phyloP scores from a whole-genome alignment of 2,329 filamentous ascomycete species.

The Fusarium agapanthi region DNA sequence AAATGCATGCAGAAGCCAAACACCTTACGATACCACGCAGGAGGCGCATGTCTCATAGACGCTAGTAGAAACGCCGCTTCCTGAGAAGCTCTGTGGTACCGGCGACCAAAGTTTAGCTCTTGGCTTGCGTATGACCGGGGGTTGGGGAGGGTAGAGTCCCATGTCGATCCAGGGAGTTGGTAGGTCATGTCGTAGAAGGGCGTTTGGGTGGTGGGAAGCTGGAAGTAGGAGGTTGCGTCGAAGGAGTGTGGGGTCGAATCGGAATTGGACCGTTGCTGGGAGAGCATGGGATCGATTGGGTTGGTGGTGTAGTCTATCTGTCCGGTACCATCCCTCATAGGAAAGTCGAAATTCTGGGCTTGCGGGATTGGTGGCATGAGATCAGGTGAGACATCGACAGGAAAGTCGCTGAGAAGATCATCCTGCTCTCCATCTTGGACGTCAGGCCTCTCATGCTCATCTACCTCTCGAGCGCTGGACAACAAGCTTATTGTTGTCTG shows the following conservation, averaged over 20 bases:
- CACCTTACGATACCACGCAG: not conserved
- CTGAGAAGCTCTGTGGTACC: not conserved
- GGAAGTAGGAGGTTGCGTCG: not conserved
- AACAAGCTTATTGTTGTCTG: not conserved
- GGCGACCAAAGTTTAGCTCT: not conserved
- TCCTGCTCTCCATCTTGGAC: not conserved
- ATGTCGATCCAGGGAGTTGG: not conserved
- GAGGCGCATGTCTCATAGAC: not conserved
- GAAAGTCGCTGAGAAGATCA: fast-evolving
- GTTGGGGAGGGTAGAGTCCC: not conserved
- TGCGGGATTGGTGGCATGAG: fast-evolving
- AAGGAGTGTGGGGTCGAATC: not conserved
- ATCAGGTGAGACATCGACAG: not conserved
- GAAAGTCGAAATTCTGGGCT: not conserved
- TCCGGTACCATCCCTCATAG: not conserved
- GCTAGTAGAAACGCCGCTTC: not conserved
- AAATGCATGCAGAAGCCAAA: slow-evolving; percentile 13
- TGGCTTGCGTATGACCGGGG: not conserved
- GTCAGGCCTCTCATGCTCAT: not conserved
- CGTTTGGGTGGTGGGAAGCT: not conserved
- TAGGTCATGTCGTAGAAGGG: not conserved
- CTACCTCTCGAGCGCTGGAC: not conserved
- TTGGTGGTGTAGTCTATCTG: not conserved
- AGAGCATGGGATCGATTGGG: not conserved
- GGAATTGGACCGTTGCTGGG: not conserved